Base-by-base conservation (phyloP, 257 asterid species). In the Rhazya stricta region DNA sequence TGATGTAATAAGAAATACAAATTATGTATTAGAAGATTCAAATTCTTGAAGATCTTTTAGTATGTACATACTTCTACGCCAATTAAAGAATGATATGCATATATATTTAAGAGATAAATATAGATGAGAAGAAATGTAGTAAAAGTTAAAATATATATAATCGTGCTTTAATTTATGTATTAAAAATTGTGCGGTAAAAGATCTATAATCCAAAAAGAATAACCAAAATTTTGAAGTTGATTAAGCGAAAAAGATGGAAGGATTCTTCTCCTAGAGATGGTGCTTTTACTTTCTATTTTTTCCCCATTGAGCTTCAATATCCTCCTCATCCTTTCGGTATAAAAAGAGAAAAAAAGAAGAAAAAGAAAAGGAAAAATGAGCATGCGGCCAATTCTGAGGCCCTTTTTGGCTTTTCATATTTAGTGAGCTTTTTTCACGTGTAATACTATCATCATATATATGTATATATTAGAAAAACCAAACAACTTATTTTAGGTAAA, bases 351-450 rank as follows among this genome's bases (percentile, higher is more conserved):
- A 9, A n/a, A 32, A 32, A 0, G 18, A 15, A 50, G 4, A 18
- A 32, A 6, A 50, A 34, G 27, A 1, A 34, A 62, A 16, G 27
- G 21, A 62, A 62, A 34, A 23, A 25, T 34, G 67, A 37, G 76
- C 37, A 37, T 72, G 67, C n/a, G n/a, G n/a, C 41, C 46, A 10
- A 60, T 74, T 62, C 51, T 23, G 19, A 43, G 15, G 48, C 25
- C 13, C 30, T 45, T 32, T 21, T 60, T 6, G 71, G 29, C 15
- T 62, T 60, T 73, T 43, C 12, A 12, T 29, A 45, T 32, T n/a
- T 50, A 6, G 62, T 9, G 76, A 63, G 69, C 67, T 78, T 53
- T 72, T 54, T 73, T 43, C 53, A 29, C 62, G 50, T 73, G 63
- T 21, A 34, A 36, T 29, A 23, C 30, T 54, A 1, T 29, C 61